Conservation (phyloP, 2,329 filamentous ascomycete genomes). For the Epichloe hybrida region DNA sequence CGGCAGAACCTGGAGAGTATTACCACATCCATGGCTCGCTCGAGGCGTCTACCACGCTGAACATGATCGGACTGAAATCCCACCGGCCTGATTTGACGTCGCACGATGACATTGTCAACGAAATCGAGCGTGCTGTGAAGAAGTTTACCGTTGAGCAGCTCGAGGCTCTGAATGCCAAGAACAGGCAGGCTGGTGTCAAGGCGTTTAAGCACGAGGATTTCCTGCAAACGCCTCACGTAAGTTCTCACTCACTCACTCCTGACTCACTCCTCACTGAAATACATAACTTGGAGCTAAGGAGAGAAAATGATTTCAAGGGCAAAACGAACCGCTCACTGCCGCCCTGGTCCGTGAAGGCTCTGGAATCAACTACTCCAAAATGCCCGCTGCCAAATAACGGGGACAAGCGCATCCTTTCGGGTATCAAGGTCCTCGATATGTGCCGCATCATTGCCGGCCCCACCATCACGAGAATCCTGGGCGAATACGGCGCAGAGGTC, state of each 20-base stretch:
- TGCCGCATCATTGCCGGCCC: slow-evolving; percentile 66
- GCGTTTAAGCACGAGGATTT: slow-evolving; percentile 48
- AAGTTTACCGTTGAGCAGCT: slow-evolving; percentile 40
- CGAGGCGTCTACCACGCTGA: slow-evolving; percentile 54
- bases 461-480: slow-evolving; percentile 55
- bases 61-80: slow-evolving; percentile 55
- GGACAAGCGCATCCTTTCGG: slow-evolving; percentile 29
- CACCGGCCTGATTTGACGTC: slow-evolving; percentile 45
- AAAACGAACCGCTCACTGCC: slow-evolving; percentile 25
- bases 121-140: slow-evolving; percentile 46
- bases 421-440: slow-evolving; percentile 60
- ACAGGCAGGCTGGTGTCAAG: slow-evolving; percentile 46
- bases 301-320: slow-evolving; percentile 15
- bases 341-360: slow-evolving; percentile 35
- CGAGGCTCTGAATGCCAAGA: slow-evolving; percentile 40
- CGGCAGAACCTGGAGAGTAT: slow-evolving; percentile 50
- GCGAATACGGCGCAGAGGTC: slow-evolving; percentile 64
- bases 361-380: slow-evolving; percentile 37
- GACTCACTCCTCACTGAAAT: too few relatives aligned
- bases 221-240: slow-evolving; percentile 32
- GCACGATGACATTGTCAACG: slow-evolving; percentile 43
- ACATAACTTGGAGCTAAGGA: too few relatives aligned
- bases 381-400: slow-evolving; percentile 20
- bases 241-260: not conserved
- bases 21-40: slow-evolving; percentile 67